These are phyloP conservation scores for Xylaria sp. DNA, from an alignment of 2,329 filamentous ascomycete genomes.

Conservation along the genomic window DNA sequence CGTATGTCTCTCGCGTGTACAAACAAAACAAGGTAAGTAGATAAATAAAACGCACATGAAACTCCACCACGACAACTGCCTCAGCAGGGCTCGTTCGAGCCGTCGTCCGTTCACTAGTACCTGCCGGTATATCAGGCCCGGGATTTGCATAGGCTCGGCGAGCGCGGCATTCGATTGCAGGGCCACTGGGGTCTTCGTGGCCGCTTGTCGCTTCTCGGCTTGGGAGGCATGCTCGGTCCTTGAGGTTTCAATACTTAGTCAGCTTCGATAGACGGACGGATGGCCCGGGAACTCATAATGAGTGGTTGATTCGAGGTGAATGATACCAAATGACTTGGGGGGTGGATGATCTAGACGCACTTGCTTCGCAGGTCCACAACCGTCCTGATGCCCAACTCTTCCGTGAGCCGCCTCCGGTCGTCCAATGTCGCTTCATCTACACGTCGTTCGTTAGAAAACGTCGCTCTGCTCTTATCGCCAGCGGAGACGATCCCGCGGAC, in stretches of 20 bases:
- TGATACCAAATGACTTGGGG: not conserved
- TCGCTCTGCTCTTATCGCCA: not conserved
- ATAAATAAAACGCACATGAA: slow-evolving; percentile 61
- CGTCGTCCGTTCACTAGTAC: slow-evolving; percentile 79
- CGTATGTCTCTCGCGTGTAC: not conserved
- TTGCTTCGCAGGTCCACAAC: slow-evolving; percentile 84
- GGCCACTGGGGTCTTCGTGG: slow-evolving; percentile 56
- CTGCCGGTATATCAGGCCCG: slow-evolving; percentile 69
- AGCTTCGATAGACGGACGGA: not conserved
- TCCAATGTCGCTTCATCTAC: slow-evolving; percentile 74
- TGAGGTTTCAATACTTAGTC: slow-evolving; percentile 3
- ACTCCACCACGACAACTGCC: slow-evolving; percentile 73
- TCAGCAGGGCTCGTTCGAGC: slow-evolving; percentile 75
- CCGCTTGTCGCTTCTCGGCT: slow-evolving; percentile 67
- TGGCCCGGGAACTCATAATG: not conserved
- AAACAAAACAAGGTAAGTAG: not conserved
- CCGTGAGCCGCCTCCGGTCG: slow-evolving; percentile 69
- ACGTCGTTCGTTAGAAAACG: slow-evolving; percentile 13
- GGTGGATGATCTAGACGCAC: slow-evolving; percentile 52
- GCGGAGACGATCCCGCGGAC: not conserved
- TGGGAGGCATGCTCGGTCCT: slow-evolving; percentile 80
- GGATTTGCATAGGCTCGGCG: slow-evolving; percentile 68
- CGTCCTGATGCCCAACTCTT: slow-evolving; percentile 72
- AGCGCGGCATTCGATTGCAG: slow-evolving; percentile 61
- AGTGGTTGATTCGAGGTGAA: not conserved